Evolutionary conservation across 1,284 basidiomycete genomes (phyloP).

Genomic region (Peniophora sp.): DNA sequence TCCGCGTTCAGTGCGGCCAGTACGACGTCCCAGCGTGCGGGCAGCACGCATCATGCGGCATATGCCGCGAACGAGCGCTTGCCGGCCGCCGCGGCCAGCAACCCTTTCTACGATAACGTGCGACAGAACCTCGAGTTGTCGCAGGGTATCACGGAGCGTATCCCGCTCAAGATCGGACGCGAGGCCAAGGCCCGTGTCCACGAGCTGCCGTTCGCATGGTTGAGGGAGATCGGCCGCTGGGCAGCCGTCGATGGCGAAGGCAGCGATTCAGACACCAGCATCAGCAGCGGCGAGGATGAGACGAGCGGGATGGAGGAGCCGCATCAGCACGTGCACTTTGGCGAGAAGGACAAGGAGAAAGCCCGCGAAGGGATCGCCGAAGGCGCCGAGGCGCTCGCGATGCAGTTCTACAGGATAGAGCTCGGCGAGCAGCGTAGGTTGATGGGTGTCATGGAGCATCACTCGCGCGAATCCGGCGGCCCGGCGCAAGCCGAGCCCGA

Average conservation of each 20-base stretch:
- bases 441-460: conserved; percentile 89
- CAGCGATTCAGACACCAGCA: conserved; percentile 10
- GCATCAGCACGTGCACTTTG: background rate
- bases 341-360: background rate
- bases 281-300: conserved; percentile 12
- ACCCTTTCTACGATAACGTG: conserved; percentile 93
- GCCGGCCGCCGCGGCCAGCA: conserved; percentile 37
- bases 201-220: conserved; percentile 79
- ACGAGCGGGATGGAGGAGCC: conserved; percentile 8
- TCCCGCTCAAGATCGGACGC: conserved; percentile 66
- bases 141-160: conserved; percentile 77
- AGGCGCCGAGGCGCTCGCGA: conserved; percentile 75
- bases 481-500: conserved; percentile 11
- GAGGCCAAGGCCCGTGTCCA: conserved; percentile 53
- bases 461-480: conserved; percentile 49
- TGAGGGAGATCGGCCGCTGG: conserved; percentile 63
- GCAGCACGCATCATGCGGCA: background rate
- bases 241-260: conserved; percentile 21
- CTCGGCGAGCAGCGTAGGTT: conserved; percentile 84
- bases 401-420: conserved; percentile 88
- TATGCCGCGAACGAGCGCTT: conserved; percentile 7
- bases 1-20: conserved; percentile 2
- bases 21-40: conserved; percentile 10
- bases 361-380: conserved; percentile 41
- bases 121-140: conserved; percentile 90